Base-by-base conservation (phyloP, 106 monocot species). In the Acorus gramineus region DNA sequence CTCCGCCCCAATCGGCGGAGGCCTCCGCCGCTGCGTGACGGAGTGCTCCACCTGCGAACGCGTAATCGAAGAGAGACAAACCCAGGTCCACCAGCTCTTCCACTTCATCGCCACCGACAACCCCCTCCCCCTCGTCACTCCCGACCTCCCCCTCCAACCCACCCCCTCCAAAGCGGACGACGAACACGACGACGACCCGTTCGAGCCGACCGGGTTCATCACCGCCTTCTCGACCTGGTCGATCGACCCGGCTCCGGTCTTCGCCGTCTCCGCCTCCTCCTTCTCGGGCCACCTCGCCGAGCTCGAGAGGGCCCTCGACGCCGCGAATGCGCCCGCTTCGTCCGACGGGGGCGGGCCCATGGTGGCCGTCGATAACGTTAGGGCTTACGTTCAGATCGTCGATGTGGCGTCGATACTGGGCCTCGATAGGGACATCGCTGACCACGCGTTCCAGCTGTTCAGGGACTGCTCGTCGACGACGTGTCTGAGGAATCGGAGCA, bases 371-470 rank as follows among this genome's bases (percentile, higher is more conserved):
- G 98, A 98, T 52, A 74, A 81, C 56, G 79, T 98, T 13, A 73
- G 98, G 66, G 98, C 98, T 2, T 93, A 93, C 70, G 67, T 98
- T 13, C 91, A 92, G 77, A 98, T 98, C 61, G 46, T 89, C n/a
- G 98, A 98, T 14, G 92, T 92, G 7, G 78, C 92, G 2, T 92
- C 91, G 6, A 89, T 98, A 51, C 81, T 92, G 2, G 78, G 78
- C 6, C 74, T 98, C 47, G 91, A 92, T 57, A 79, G 73, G 43
- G 98, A 98, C 52, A 82, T 98, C 12, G 72, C 78, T 49, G 98
- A 98, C 57, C 98, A 98, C 63, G 98, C 92, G 12, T 92, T 98
- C 61, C 83, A 89, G 67, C 71, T 98, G 62, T 98, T 98, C 62
- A 69, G 78, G 58, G 98, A 92, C 48, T 98, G 98, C 66, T 83